Evolutionary conservation across 129 eudicot species (phyloP).

Genomic region (Chrysanthemum lavandulifolium): DNA sequence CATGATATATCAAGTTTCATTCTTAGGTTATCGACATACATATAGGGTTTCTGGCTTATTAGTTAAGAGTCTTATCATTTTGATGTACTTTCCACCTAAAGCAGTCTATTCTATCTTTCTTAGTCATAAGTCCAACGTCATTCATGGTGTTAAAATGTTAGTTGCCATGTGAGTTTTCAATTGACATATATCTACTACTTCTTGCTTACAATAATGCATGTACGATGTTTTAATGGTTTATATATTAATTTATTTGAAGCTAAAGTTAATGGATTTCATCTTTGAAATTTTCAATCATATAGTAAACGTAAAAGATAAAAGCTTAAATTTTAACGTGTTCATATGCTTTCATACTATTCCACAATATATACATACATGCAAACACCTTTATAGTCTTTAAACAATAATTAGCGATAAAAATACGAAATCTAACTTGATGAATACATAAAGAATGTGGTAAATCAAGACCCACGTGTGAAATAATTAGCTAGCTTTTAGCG

Average conservation of each 20-base stretch:
- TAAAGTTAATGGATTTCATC: not conserved
- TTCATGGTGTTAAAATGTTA: not conserved
- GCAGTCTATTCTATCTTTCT: not conserved
- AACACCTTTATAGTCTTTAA: slow-evolving; percentile 13
- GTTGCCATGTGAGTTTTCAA: slow-evolving; percentile 16
- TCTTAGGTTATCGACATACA: too few relatives aligned
- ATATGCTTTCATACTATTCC: not conserved
- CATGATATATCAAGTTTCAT: not conserved
- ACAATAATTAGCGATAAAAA: slow-evolving; percentile 15
- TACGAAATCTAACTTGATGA: slow-evolving; percentile 16
- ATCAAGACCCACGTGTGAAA: slow-evolving; percentile 40
- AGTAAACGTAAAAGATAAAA: not conserved
- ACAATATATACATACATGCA: not conserved
- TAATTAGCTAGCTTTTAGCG: slow-evolving; percentile 31
- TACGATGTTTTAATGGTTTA: not conserved
- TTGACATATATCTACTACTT: not conserved
- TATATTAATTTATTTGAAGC: not conserved
- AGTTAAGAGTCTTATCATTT: not conserved
- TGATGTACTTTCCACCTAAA: slow-evolving; percentile 4
- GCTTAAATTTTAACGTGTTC: not conserved
- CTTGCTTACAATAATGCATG: not conserved
- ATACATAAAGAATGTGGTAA: slow-evolving; percentile 23
- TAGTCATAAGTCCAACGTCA: slow-evolving; percentile 8
- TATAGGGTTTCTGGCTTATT: slow-evolving; percentile 2
- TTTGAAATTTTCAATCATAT: not conserved